These are phyloP conservation scores for Venturia oleaginea DNA, from an alignment of 2,329 filamentous ascomycete genomes.

Conservation along the genomic window DNA sequence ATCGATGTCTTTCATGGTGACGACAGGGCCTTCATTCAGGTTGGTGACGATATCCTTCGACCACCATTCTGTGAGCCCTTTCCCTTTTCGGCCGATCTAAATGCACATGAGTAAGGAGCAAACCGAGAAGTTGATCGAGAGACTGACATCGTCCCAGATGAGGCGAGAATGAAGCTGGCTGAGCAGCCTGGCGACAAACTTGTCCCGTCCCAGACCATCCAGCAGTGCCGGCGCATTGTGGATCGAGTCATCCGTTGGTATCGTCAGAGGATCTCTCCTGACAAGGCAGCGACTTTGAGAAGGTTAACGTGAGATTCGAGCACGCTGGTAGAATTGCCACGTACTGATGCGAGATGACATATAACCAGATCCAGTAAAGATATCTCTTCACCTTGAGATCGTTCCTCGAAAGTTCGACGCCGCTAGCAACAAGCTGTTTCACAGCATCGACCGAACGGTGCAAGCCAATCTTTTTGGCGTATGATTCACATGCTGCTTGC, in stretches of 20 bases:
- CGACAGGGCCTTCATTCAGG: background rate
- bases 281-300: background rate
- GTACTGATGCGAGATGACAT: background rate
- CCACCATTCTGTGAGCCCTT: conserved; percentile 3
- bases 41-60: background rate
- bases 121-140: background rate
- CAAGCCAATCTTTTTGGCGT: background rate
- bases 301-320: background rate
- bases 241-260: background rate
- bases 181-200: background rate
- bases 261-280: background rate
- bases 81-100: background rate
- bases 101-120: background rate
- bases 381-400: conserved; percentile 5
- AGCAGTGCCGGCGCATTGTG: background rate
- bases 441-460: background rate
- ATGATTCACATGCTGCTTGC: background rate
- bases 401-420: background rate
- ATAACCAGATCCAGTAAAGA: conserved; percentile 1
- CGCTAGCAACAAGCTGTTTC: background rate
- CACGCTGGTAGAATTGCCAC: background rate
- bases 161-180: background rate
- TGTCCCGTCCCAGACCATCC: background rate
- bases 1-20: conserved; percentile 1
- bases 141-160: background rate